Conservation (phyloP, 2,329 filamentous ascomycete genomes). For the Xylariaceae sp. region DNA sequence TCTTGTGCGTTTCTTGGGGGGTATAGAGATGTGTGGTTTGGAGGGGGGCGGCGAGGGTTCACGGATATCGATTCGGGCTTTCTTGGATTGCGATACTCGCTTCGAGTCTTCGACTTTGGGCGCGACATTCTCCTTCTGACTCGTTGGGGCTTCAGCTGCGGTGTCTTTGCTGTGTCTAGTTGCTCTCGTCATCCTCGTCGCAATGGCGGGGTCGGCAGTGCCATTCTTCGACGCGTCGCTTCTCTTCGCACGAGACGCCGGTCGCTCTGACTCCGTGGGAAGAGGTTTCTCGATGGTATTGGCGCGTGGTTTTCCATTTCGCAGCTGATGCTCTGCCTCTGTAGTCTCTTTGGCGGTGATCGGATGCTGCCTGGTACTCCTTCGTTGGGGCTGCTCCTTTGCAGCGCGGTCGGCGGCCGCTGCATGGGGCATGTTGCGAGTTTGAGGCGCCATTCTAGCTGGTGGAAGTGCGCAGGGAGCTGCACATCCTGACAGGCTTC, state of each 20-base stretch:
- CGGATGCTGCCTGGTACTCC: conserved; percentile 28
- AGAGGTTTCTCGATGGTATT: conserved; percentile 7
- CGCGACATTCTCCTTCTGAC: not conserved
- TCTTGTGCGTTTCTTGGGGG: conserved; percentile 1
- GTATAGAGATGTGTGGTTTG: not conserved
- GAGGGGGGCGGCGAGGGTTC: not conserved
- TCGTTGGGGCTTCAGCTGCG: not conserved
- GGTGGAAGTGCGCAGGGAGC: not conserved
- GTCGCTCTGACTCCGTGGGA: conserved; percentile 1
- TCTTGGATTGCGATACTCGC: not conserved
- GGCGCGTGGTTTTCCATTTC: conserved; percentile 27
- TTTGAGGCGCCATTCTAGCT: conserved; percentile 26
- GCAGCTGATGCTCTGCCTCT: conserved; percentile 21
- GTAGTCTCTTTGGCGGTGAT: not conserved
- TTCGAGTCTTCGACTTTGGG: conserved; percentile 1
- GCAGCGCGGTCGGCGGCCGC: conserved; percentile 8
- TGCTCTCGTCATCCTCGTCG: conserved; percentile 15
- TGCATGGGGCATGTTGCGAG: conserved; percentile 30
- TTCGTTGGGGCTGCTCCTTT: conserved; percentile 18
- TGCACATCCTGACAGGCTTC: not conserved
- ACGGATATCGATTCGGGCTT: not conserved
- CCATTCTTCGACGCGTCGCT: conserved; percentile 17
- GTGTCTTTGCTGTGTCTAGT: conserved; percentile 8
- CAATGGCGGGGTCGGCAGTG: conserved; percentile 1
- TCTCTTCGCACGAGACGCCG: conserved; percentile 3